Evolutionary conservation across 805 yeast genomes (phyloP).

Genomic region (Yamadazyma nakazawae): DNA sequence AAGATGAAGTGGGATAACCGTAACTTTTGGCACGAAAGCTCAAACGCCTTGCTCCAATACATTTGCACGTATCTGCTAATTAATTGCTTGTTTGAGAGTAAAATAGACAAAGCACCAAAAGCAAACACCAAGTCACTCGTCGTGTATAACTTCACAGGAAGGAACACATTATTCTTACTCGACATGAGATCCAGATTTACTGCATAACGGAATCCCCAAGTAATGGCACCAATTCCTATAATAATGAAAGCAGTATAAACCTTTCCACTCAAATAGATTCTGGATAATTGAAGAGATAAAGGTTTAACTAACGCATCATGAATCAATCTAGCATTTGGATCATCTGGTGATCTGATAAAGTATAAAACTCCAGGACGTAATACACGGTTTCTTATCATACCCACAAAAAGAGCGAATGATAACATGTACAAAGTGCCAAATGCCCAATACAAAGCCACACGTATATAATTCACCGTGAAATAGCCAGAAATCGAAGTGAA

Average conservation of each 20-base stretch:
- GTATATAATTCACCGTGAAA: constrained; percentile 15
- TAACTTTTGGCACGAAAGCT: constrained; percentile 50
- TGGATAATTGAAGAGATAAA: constrained; percentile 63
- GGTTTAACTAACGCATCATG: constrained; percentile 86
- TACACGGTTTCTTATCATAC: constrained; percentile 70
- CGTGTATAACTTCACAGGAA: constrained; percentile 23
- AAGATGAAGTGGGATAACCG: constrained; percentile 80
- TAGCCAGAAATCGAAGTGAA: constrained; percentile 9
- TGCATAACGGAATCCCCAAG: constrained; percentile 43
- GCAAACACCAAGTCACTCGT: constrained; percentile 11
- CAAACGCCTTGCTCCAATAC: constrained; percentile 65
- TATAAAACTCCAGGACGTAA: constrained; percentile 86
- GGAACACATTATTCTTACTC: constrained; percentile 17
- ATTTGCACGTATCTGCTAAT: constrained; percentile 34
- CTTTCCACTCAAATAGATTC: constrained; percentile 68
- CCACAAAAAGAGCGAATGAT: constrained; percentile 78
- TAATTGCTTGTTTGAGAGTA: not conserved
- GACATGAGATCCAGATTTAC: constrained; percentile 9
- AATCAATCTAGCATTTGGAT: constrained; percentile 80
- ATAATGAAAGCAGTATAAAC: constrained; percentile 73
- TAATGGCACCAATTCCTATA: constrained; percentile 68
- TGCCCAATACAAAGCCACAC: constrained; percentile 49
- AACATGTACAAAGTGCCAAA: constrained; percentile 86
- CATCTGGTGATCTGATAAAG: constrained; percentile 92
- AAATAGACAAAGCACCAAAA: constrained; percentile 5